Base-by-base conservation (phyloP, 495 filamentous ascomycete species). In the Tricharina praecox region DNA sequence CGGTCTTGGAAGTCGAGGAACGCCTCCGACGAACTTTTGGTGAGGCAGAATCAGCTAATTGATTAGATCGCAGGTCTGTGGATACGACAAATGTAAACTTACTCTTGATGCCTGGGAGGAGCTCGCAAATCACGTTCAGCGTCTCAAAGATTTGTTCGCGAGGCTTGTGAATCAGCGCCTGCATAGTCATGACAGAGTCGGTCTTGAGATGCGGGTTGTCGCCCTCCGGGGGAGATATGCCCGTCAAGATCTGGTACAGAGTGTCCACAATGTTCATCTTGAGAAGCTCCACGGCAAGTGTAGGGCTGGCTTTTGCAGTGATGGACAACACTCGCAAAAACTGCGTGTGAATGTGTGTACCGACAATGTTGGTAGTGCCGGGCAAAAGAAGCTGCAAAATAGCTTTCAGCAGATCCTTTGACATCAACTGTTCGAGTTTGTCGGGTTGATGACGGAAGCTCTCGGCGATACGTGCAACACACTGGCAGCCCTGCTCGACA, bases 201-300 rank as follows among this genome's bases (percentile, higher is more conserved):
- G 95, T 85, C 64, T 90, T 93, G 34, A 75, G 66, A 20, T 72
- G 74, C n/a, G 82, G 81, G 60, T 88, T 81, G 15, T 92, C 83
- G 34, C 81, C 81, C 53, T 68, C 74, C 19, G 90, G 90, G 4
- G 90, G 83, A 0, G 90, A 99, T 0, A 99, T 82, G 26, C 92
- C 90, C 0, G 92, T 99, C 50, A 99, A 65, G 30, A 96, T 99
- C 62, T 99, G 90, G 62, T 94, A 96, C 9, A 99, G 72, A 0
- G 90, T 99, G 61, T 99, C 90, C 15, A 96, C 90, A 36, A 99
- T 81, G 57, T 93, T 85, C 80, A 95, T 85, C 66, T 86, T 92
- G 61, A 99, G 77, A 10, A 99, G 70, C 54, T 93, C 88, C 15
- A 82, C 81, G 11, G 92, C 93, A 35, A 95, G 65, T 4, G 69